phyloP scores from a whole-genome alignment of 805 yeast genomes.

The Clavispora fructus region DNA sequence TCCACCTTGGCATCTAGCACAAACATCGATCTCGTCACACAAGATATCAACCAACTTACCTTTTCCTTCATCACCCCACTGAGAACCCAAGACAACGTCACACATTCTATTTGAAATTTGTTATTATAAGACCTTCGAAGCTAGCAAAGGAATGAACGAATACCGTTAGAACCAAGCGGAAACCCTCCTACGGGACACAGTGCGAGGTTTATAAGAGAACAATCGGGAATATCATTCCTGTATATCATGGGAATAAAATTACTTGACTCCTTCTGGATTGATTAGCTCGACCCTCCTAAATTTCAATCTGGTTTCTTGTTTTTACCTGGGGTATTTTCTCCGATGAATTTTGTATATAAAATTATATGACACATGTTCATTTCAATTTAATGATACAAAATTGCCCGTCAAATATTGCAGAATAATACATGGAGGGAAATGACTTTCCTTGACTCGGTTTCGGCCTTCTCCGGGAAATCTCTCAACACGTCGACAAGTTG shows the following conservation, averaged over 20 bases:
- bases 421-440: too few relatives aligned
- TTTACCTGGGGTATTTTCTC: too few relatives aligned
- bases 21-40: slow-evolving; percentile 92
- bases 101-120: slow-evolving; percentile 42
- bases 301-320: not conserved
- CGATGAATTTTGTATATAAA: too few relatives aligned
- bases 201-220: not conserved
- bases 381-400: too few relatives aligned
- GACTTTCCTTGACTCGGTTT: not conserved
- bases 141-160: slow-evolving; percentile 22
- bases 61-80: slow-evolving; percentile 99
- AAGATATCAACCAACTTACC: slow-evolving; percentile 94
- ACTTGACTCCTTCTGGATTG: not conserved
- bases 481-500: too few relatives aligned
- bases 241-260: not conserved
- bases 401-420: too few relatives aligned
- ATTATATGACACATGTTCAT: too few relatives aligned
- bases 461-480: not conserved
- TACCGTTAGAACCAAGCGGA: slow-evolving; percentile 23
- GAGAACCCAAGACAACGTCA: slow-evolving; percentile 94
- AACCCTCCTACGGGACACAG: not conserved
- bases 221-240: too few relatives aligned
- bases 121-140: slow-evolving; percentile 11
- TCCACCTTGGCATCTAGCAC: slow-evolving; percentile 98
- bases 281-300: not conserved